Conservation (phyloP, 805 yeast species). For the Yamadazyma laniorum region DNA sequence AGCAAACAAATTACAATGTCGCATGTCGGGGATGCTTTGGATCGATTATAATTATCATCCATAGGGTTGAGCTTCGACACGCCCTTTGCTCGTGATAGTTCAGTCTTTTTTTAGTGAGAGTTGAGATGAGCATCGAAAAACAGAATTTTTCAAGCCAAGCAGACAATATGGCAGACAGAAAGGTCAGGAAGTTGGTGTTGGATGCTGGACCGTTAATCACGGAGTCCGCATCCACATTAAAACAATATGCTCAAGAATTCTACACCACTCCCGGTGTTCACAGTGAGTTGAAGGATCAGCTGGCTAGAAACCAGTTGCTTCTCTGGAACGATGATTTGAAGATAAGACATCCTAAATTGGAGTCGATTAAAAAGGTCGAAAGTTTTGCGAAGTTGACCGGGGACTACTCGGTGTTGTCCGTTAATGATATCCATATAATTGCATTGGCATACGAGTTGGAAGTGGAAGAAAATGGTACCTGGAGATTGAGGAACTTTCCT, state of each 20-base stretch:
- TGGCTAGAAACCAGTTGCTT: constrained; percentile 71
- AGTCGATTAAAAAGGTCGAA: constrained; percentile 60
- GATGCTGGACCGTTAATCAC: constrained; percentile 97
- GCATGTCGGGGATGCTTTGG: too few relatives aligned
- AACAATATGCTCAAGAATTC: constrained; percentile 66
- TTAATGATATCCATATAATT: constrained; percentile 87
- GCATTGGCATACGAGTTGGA: constrained; percentile 91
- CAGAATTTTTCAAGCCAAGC: neutral
- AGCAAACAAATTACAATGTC: too few relatives aligned
- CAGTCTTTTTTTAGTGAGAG: too few relatives aligned
- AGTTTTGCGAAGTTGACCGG: constrained; percentile 87
- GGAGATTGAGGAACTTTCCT: constrained; percentile 69
- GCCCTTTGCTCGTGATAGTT: too few relatives aligned
- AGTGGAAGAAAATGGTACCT: constrained; percentile 62
- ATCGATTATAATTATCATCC: too few relatives aligned
- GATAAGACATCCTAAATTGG: constrained; percentile 74
- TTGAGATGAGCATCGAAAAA: constrained; percentile 7
- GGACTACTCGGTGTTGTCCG: constrained; percentile 82
- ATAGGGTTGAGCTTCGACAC: too few relatives aligned
- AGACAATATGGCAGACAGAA: constrained; percentile 8
- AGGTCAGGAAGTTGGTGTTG: constrained; percentile 62
- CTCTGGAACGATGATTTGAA: constrained; percentile 75
- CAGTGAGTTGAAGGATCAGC: constrained; percentile 82
- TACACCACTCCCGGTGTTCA: constrained; percentile 91
- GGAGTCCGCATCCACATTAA: constrained; percentile 71